Base-by-base conservation (phyloP, 306 rosid species). In the Cucurbita ficifolia region DNA sequence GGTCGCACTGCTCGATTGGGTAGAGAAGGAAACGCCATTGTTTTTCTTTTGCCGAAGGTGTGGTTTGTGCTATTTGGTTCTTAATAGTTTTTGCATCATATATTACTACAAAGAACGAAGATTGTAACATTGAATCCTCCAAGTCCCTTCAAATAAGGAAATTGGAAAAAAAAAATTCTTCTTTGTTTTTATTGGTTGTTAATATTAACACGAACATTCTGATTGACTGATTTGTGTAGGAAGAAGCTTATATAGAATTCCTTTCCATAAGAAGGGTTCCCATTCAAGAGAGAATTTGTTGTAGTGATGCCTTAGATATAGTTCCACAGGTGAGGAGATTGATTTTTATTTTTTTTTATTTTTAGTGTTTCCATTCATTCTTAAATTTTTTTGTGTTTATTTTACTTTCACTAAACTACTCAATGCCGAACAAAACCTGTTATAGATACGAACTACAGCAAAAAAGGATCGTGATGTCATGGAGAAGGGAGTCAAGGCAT, bases 1-100 rank as follows among this genome's bases (percentile, higher is more conserved):
- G 99, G 99, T 49, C 87, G 97, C 86, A 91, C 99, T 76, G 99
- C 99, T 72, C 92, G 96, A 38, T 81, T 94, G 85, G 99, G 96
- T 69, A 89, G 87, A 82, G 86, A 84, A 91, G 99, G 99, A 69
- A 86, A 83, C 72, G 93, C 99, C 7, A 65, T 94, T 48, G 91
- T 88, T 80, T 94, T 94, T 79, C 84, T 94, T 54, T 75, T 89
- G 76, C 99, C 99, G 38, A 90, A 94, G 99, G 99, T 90, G 16
- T 48, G 11, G 73, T 75, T 76, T 63, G 21, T 64, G 71, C 71
- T 63, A 1, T 40, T 64, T 19, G 36, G 38, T 42, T 51, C 33
- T 64, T 16, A 17, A 38, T 63, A 63, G 18, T n/a, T 39, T 18
- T 60, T 35, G 52, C 14, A 38, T 62, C 8, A 1, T 62, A n/a